Base-by-base conservation (phyloP, 495 filamentous ascomycete genomes). In the Hypomontagnella monticulosa region DNA sequence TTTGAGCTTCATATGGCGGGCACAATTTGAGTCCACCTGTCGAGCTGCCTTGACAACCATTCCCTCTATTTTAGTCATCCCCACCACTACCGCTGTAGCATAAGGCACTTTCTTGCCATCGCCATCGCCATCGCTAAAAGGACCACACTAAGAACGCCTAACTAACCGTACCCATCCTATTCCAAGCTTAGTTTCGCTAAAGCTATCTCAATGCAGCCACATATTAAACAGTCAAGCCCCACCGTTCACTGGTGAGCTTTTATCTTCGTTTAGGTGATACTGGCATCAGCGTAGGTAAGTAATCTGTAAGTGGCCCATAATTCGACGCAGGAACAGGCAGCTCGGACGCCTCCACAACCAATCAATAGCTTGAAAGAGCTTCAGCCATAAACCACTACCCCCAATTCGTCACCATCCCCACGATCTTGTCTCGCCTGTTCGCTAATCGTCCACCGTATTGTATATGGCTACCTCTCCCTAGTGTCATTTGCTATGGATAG, bases 371-470 rank as follows among this genome's bases (percentile, higher is more conserved):
- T 11, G 16, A 20, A 43, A 27, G 2, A 23, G 27, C 57, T 43
- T 66, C 63, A 66, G 63, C 63, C 63, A 56, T 50, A 66, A 16
- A 43, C 41, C 27, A 20, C 49, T 56, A 49, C 46, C 56, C 63
- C 9, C 19, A 37, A 51, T 33, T 36, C 40, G 44, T 63, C n/a
- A 41, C 42, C 32, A 60, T 44, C 54, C 60, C 50, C 54, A 55
- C 59, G 44, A 58, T 58, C 42, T 63, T 46, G 65, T 44, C 47
- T 53, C 15, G 5, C n/a, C 27, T 54, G 48, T 44, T 62, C 58
- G 59, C 65, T 63, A 68, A 59, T 68, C 65, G 59, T 20, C 33
- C 42, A 19, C 48, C 54, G 23, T 27, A 27, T 44, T 49, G 1
- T 40, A 6, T 38, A 16, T 23, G 20, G n/a, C 16, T n/a, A 27